A percentile compares a stretch with the other conserved stretches of the same genome.
Evolutionary conservation across 2,329 filamentous ascomycete genomes (phyloP).

Genomic region (Dactylellina parvicollis): DNA sequence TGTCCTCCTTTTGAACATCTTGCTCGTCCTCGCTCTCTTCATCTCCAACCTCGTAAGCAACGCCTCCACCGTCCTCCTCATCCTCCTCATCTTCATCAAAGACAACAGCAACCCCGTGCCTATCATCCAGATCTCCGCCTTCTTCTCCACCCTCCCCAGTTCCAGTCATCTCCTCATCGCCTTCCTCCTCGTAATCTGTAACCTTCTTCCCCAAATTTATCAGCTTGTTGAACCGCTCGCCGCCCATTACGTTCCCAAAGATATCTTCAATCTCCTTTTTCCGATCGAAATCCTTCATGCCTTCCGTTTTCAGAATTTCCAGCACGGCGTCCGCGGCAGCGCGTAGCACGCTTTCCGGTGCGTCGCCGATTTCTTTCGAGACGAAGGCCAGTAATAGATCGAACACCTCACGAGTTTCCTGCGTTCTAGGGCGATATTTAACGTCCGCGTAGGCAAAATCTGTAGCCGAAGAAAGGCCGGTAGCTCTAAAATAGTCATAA

Average conservation of each 20-base stretch:
- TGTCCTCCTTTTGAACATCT: slow-evolving; percentile 67
- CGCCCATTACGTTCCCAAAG: slow-evolving; percentile 79
- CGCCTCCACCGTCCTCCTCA: slow-evolving; percentile 77
- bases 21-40: slow-evolving; percentile 78
- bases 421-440: slow-evolving; percentile 88
- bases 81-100: slow-evolving; percentile 90
- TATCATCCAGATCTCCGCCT: slow-evolving; percentile 64
- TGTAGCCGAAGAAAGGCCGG: slow-evolving; percentile 69
- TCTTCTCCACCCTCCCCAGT: slow-evolving; percentile 14
- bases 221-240: slow-evolving; percentile 95
- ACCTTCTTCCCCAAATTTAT: slow-evolving; percentile 98
- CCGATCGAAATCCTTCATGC: slow-evolving; percentile 96
- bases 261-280: slow-evolving; percentile 98
- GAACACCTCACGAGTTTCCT: slow-evolving; percentile 90
- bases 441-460: slow-evolving; percentile 91
- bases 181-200: slow-evolving; percentile 90
- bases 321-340: slow-evolving; percentile 93
- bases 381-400: slow-evolving; percentile 93
- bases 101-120: slow-evolving; percentile 90
- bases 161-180: slow-evolving; percentile 78
- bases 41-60: slow-evolving; percentile 81
- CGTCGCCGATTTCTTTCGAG: slow-evolving; percentile 87
- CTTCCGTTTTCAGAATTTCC: slow-evolving; percentile 92
- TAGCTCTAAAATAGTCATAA: slow-evolving; percentile 46
- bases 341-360: slow-evolving; percentile 87